Evolutionary conservation across 176 grass and related monocot species (phyloP).

Genomic region (Areca catechu): DNA sequence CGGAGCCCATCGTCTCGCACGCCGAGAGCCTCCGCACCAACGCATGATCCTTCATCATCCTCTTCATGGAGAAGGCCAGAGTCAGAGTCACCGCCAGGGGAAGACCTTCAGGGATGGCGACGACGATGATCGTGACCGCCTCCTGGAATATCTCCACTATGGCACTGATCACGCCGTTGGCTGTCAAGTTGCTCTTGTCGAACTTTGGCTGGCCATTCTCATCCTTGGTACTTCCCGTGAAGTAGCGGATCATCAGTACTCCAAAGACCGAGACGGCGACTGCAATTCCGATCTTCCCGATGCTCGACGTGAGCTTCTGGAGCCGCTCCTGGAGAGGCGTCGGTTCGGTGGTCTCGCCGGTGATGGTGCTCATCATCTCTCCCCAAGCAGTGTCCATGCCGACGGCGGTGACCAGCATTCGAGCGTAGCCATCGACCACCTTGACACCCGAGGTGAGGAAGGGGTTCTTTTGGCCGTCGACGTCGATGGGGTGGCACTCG

Average conservation of each 20-base stretch:
- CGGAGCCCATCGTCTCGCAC: too few species aligned
- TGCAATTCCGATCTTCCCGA: conserved; percentile 66
- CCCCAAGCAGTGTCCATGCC: conserved; percentile 66
- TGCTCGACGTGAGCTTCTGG: conserved; percentile 48
- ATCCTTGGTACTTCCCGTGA: conserved; percentile 59
- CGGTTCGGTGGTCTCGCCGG: conserved; percentile 31
- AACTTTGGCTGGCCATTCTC: conserved; percentile 37
- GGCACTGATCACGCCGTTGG: conserved; percentile 36
- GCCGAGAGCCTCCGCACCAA: too few species aligned
- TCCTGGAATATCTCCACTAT: conserved; percentile 75
- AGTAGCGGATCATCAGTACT: conserved; percentile 47
- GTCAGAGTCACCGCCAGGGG: too few species aligned
- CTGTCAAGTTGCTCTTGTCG: conserved; percentile 21
- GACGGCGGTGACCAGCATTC: conserved; percentile 70
- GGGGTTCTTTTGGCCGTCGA: conserved; percentile 29
- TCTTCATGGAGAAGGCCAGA: too few species aligned
- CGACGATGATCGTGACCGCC: too few species aligned
- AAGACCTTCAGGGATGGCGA: too few species aligned
- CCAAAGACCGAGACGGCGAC: conserved; percentile 55
- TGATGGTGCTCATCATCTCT: conserved; percentile 79
- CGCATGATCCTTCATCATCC: too few species aligned
- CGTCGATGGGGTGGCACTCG: conserved; percentile 44
- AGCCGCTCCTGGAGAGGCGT: conserved; percentile 83
- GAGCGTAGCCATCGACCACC: conserved; percentile 52
- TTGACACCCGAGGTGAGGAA: conserved; percentile 73